These are phyloP conservation scores for Phlyctochytrium planicorne DNA, from an alignment of 192 early-diverging fungal genomes.

Conservation along the genomic window DNA sequence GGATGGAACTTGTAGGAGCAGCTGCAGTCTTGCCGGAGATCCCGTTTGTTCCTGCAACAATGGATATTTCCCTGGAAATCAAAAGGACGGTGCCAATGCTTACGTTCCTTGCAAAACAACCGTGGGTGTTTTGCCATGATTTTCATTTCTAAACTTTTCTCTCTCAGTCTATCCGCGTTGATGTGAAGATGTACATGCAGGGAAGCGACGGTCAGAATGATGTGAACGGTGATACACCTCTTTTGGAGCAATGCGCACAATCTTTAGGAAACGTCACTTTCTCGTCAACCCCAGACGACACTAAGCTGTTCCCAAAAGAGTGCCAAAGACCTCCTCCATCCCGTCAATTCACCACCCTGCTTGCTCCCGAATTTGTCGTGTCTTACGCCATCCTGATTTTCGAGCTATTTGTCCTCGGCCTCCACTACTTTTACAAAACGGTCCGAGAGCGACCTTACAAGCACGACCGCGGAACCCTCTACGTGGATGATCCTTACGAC, in stretches of 20 bases:
- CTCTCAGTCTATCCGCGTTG: background rate
- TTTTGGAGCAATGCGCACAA: background rate
- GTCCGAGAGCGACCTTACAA: slow-evolving; percentile 6
- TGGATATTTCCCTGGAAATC: background rate
- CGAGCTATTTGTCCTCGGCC: slow-evolving; percentile 24
- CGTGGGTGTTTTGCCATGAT: slow-evolving; percentile 19
- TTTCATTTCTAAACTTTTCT: background rate
- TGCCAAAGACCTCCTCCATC: slow-evolving; percentile 13
- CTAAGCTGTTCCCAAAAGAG: slow-evolving; percentile 15
- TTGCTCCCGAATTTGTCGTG: slow-evolving; percentile 28
- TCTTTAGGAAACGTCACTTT: background rate
- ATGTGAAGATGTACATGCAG: background rate
- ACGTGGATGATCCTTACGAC: background rate
- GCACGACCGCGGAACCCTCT: background rate
- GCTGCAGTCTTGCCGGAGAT: background rate
- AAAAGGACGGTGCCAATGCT: background rate
- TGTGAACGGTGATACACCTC: background rate
- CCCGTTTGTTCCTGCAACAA: background rate
- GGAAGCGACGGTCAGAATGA: background rate
- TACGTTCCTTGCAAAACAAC: slow-evolving; percentile 14
- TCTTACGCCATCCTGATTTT: slow-evolving; percentile 26
- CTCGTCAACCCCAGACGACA: background rate
- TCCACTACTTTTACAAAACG: slow-evolving; percentile 21
- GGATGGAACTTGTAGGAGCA: slow-evolving; percentile 18
- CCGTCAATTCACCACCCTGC: slow-evolving; percentile 12